These are phyloP conservation scores for Cephalotrichum gorgonifer DNA, from an alignment of 2,329 filamentous ascomycete species.

Conservation along the genomic window DNA sequence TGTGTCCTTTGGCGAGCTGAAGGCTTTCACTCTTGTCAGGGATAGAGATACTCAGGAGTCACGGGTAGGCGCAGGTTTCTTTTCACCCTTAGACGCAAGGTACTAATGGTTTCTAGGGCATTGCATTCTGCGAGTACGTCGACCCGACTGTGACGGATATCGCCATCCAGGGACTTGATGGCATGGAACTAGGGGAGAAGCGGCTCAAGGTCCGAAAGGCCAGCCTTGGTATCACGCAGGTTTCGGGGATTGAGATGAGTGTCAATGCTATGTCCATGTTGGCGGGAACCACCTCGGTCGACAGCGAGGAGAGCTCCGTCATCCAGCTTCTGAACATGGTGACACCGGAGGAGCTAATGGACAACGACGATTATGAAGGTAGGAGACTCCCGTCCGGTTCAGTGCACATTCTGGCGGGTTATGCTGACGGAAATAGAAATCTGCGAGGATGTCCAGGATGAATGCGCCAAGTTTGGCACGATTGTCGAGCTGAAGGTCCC, in stretches of 20 bases:
- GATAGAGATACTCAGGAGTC: conserved; percentile 79
- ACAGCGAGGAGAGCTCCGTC: conserved; percentile 72
- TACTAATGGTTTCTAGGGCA: conserved; percentile 47
- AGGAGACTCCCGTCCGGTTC: conserved; percentile 17
- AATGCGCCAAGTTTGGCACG: conserved; percentile 83
- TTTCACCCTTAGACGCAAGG: neutral
- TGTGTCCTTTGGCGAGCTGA: conserved; percentile 83
- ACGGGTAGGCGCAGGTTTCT: conserved; percentile 48
- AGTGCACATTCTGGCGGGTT: neutral
- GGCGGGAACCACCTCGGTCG: conserved; percentile 73
- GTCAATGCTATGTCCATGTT: conserved; percentile 98
- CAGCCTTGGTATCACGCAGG: conserved; percentile 89
- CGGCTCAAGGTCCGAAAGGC: conserved; percentile 79
- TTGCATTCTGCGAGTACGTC: conserved; percentile 92
- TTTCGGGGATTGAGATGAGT: conserved; percentile 83
- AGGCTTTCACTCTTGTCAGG: conserved; percentile 83
- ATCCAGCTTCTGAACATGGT: conserved; percentile 98
- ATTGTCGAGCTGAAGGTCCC: conserved; percentile 89
- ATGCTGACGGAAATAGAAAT: conserved; percentile 62
- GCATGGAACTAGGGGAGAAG: conserved; percentile 84
- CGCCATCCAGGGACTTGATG: conserved; percentile 82
- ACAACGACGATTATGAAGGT: conserved; percentile 94
- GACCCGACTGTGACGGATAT: conserved; percentile 68
- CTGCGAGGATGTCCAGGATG: conserved; percentile 83
- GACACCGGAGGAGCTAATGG: conserved; percentile 85